phyloP scores from a whole-genome alignment of 176 grass and related monocot species.

The Rhynchospora breviuscula region DNA sequence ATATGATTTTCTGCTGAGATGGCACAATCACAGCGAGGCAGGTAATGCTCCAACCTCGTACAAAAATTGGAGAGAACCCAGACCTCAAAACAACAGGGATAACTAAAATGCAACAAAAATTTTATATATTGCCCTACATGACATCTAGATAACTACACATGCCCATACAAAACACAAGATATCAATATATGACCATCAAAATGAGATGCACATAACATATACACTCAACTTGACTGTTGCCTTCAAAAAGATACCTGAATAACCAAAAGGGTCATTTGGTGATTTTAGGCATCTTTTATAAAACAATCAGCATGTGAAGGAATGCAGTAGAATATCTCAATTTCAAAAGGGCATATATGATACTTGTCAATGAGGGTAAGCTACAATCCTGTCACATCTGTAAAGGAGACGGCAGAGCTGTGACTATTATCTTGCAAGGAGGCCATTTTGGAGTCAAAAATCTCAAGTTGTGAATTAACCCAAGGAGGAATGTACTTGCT shows the following conservation, averaged over 20 bases:
- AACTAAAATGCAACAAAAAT: background rate
- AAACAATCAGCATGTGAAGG: background rate
- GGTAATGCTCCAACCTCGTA: background rate
- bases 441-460: slow-evolving; percentile 20
- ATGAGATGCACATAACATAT: background rate
- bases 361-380: background rate
- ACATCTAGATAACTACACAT: background rate
- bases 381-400: slow-evolving; percentile 7
- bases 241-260: background rate
- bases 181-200: background rate
- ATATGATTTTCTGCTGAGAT: background rate
- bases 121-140: background rate
- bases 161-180: background rate
- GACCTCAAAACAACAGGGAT: background rate
- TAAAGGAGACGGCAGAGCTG: slow-evolving; percentile 11
- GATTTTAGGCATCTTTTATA: background rate
- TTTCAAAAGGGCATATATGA: background rate
- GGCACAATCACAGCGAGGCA: background rate
- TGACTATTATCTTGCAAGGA: slow-evolving; percentile 16
- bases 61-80: slow-evolving; percentile 12
- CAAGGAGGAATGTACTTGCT: slow-evolving; percentile 23
- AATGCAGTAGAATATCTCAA: background rate
- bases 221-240: background rate
- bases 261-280: background rate
- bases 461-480: slow-evolving; percentile 13